phyloP scores from a whole-genome alignment of 768 basidiomycete genomes.

The Vishniacozyma victoriae region DNA sequence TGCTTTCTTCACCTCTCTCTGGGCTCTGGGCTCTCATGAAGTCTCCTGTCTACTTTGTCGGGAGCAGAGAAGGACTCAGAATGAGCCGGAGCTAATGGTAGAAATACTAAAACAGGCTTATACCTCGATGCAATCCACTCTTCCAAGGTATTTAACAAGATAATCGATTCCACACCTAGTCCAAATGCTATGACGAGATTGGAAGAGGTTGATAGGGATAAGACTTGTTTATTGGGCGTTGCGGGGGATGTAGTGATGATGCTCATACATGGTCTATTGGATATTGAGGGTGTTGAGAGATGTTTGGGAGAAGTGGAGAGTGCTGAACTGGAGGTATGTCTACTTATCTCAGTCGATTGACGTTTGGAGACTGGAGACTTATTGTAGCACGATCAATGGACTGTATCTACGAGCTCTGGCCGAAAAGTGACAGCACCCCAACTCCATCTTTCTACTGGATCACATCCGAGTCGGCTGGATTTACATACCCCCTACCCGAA shows the following conservation, averaged over 20 bases:
- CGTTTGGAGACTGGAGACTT: no score
- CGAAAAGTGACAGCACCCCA: slow-evolving; percentile 4
- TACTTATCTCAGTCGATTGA: no score
- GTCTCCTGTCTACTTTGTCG: slow-evolving; percentile 2
- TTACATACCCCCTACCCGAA: slow-evolving; percentile 15
- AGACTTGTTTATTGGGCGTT: slow-evolving; percentile 19
- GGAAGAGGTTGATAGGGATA: slow-evolving; percentile 11
- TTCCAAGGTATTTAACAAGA: slow-evolving; percentile 12
- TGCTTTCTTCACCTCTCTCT: background rate
- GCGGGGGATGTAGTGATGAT: slow-evolving; percentile 25
- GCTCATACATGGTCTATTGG: slow-evolving; percentile 9
- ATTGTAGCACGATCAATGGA: no score
- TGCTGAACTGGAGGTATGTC: slow-evolving; percentile 8
- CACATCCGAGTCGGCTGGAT: slow-evolving; percentile 8
- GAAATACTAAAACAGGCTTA: slow-evolving; percentile 29
- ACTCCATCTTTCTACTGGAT: slow-evolving; percentile 26
- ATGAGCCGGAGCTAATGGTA: no score
- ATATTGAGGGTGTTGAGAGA: slow-evolving; percentile 5
- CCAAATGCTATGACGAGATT: slow-evolving; percentile 20
- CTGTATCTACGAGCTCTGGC: no score
- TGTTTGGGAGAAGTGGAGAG: slow-evolving; percentile 7
- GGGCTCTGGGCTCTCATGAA: background rate
- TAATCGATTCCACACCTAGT: slow-evolving; percentile 8
- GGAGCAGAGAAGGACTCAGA: no score
- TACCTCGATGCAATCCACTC: slow-evolving; percentile 26